Evolutionary conservation across 441 rosid species (phyloP), one percentile per base, ranked within the genome.

Genomic region (Pelargonium citronellum): DNA sequence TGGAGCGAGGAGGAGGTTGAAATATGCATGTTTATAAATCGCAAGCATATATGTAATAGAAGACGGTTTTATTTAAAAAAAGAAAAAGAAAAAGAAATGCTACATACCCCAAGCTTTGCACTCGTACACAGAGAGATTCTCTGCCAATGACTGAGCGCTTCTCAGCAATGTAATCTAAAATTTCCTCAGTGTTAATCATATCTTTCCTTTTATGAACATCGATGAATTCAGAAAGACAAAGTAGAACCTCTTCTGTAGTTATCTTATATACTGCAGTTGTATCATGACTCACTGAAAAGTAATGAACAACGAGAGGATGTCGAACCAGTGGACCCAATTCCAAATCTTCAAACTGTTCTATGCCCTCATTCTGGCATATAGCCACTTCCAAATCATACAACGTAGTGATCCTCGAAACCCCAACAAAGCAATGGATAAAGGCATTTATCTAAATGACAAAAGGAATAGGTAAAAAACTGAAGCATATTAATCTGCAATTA

Each of bases 351-450:
- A 87, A 95, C 74, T 77, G 78, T 77, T 74, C 86, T 76, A 89
- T 79, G 71, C 89, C 87, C 85, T 91, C 96, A 72, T 81, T 88
- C 73, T 81, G 78, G 79, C 99, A 92, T 58, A 92, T 77, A 8
- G 90, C 96, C 78, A 73, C 79, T 77, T 89, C 89, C 89, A 95
- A 83, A 76, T 95, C 99, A 82, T 88, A 79, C 79, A 95, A 77
- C 1, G 98, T 81, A 39, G 92, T 85, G 27, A 95, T 86, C 71
- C 82, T 78, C 75, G 90, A 79, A 49, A 87, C 99, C 68, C 85
- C 95, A 72, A 90, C 85, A 72, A 83, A 95, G 85, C 99, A 95
- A 77, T 88, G 90, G 73, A 95, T 91, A 82, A 88, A 95, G 13
- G 95, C 89, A 87, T 89, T 89, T 69, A 95, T 79, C 99, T 95